Evolutionary conservation across 345 rosid species (phyloP).

Genomic region (Salix suchowensis): DNA sequence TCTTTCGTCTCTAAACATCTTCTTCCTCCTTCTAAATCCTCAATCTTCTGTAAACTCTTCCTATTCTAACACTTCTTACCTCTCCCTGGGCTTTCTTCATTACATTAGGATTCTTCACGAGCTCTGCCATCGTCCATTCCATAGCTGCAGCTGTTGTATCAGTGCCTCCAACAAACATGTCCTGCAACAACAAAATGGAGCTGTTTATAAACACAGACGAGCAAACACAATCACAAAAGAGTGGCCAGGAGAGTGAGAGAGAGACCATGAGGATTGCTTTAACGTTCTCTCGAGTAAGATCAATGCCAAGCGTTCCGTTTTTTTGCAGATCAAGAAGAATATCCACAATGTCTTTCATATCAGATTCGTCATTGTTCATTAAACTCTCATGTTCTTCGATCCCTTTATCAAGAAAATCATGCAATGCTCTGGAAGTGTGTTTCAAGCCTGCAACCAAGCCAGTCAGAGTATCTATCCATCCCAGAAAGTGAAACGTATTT

Average conservation of each 20-base stretch:
- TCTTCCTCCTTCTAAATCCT: no score
- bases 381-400: conserved; percentile 2
- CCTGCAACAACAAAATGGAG: no score
- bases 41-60: no score
- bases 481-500: conserved; percentile 12
- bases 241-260: background rate
- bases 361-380: background rate
- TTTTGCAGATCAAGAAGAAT: conserved; percentile 10
- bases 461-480: conserved; percentile 7
- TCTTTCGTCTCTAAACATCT: no score
- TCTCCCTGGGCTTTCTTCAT: conserved; percentile 25
- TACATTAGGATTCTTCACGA: conserved; percentile 15
- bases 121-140: conserved; percentile 30
- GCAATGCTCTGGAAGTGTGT: background rate
- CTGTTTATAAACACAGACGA: no score
- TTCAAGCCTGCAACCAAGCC: background rate
- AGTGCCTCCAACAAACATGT: conserved; percentile 7
- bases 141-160: conserved; percentile 17
- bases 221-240: no score
- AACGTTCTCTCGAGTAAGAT: conserved; percentile 4
- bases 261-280: conserved; percentile 8
- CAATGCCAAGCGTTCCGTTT: background rate
- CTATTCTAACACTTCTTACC: conserved; percentile 6
- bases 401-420: conserved; percentile 6
- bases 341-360: conserved; percentile 10